phyloP scores from a whole-genome alignment of 2,329 filamentous ascomycete species.

The Penicillium polonicum region DNA sequence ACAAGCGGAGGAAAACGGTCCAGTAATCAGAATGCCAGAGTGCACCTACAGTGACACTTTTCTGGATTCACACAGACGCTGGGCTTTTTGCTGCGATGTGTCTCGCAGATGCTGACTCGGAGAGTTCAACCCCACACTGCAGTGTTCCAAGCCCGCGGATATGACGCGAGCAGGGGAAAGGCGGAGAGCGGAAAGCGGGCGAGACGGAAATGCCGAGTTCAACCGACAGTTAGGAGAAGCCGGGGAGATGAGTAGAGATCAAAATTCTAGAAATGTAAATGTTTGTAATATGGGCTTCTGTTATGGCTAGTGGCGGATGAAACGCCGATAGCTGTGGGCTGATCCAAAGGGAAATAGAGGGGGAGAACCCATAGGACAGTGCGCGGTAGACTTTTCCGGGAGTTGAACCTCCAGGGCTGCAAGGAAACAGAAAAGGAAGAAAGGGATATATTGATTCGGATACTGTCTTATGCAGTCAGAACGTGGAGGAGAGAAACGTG shows the following conservation, averaged over 20 bases:
- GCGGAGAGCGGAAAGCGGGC: conserved; percentile 13
- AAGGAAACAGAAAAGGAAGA: neutral
- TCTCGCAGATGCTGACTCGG: conserved; percentile 9
- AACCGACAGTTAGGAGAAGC: conserved; percentile 4
- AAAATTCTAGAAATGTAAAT: neutral
- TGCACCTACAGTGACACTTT: conserved; percentile 3
- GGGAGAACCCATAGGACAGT: neutral
- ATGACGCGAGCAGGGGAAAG: neutral
- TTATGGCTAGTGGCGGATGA: neutral
- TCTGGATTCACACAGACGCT: neutral
- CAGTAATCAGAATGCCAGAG: conserved; percentile 1
- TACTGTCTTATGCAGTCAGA: neutral
- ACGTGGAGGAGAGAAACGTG: conserved; percentile 7
- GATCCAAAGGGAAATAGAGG: neutral
- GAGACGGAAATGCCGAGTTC: conserved; percentile 15
- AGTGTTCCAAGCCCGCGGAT: neutral
- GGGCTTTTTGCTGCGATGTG: neutral
- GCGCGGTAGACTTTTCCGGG: conserved; percentile 3
- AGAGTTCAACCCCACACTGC: conserved; percentile 11
- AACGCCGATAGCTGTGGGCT: neutral
- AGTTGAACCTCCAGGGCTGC: neutral
- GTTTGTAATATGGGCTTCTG: neutral
- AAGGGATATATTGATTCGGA: neutral
- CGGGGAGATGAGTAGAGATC: neutral
- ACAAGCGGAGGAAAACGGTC: conserved; percentile 11